Evolutionary conservation across 495 filamentous ascomycete genomes (phyloP).

Genomic region (Hypoxylon fuscum): DNA sequence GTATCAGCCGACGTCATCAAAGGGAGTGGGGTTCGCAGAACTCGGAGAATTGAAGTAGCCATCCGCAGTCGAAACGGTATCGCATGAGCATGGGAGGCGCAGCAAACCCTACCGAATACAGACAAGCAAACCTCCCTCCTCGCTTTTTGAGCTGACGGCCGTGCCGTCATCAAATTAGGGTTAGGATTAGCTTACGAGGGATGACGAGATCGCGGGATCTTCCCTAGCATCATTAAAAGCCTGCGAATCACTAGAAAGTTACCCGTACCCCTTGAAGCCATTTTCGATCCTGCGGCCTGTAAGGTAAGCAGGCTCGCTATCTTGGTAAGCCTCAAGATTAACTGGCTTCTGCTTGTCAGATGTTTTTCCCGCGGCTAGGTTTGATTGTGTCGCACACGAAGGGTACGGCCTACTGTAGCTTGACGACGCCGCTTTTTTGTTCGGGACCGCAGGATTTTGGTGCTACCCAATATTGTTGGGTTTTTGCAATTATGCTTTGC

Average conservation of each 20-base stretch:
- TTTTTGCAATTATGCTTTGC: conserved; percentile 27
- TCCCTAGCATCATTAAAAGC: conserved; percentile 12
- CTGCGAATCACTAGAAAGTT: conserved; percentile 19
- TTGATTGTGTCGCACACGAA: conserved; percentile 34
- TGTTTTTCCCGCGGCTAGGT: conserved; percentile 10
- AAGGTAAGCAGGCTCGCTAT: conserved; percentile 15
- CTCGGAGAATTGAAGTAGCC: conserved; percentile 27
- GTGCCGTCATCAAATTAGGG: conserved; percentile 27
- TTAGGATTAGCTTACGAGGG: conserved; percentile 25
- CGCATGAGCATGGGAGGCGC: conserved; percentile 30
- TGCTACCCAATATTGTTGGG: conserved; percentile 31
- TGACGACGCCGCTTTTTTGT: conserved; percentile 23
- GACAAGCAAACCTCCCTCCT: conserved; percentile 7
- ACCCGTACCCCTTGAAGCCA: conserved; percentile 10
- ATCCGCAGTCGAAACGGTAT: conserved; percentile 21
- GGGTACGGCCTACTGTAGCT: conserved; percentile 10
- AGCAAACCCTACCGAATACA: conserved; percentile 24
- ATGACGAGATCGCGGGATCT: conserved; percentile 34
- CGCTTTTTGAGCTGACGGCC: conserved; percentile 6
- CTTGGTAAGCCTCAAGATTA: no score
- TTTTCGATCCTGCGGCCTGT: conserved; percentile 24
- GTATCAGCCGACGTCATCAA: conserved; percentile 15
- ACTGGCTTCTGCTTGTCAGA: no score
- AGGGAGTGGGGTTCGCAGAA: conserved; percentile 18
- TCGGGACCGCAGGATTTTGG: conserved; percentile 23